Percentiles rank a stretch among this genome's conserved stretches.
These are phyloP conservation scores for Steccherinum ochraceum DNA, from an alignment of 768 basidiomycete species.

Conservation along the genomic window DNA sequence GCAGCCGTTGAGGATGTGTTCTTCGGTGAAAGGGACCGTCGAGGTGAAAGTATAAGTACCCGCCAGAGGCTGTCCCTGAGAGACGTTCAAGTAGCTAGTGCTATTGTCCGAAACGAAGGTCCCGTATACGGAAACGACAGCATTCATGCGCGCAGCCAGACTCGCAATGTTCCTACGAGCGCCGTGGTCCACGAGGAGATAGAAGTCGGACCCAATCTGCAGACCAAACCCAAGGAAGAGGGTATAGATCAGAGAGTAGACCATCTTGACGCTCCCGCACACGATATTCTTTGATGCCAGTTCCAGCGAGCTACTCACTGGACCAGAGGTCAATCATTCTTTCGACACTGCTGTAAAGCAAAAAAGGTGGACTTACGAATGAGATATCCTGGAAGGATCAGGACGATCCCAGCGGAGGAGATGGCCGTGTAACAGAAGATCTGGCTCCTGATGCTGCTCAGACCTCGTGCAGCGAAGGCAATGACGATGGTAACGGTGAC, in stretches of 20 bases:
- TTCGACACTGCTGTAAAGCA: too few species aligned
- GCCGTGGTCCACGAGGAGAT: conserved; percentile 55
- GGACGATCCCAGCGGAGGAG: conserved; percentile 78
- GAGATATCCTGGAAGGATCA: conserved; percentile 83
- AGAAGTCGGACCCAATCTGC: conserved; percentile 77
- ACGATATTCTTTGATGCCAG: conserved; percentile 79
- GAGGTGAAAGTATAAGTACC: conserved; percentile 67
- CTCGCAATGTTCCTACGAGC: conserved; percentile 48
- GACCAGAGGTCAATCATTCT: conserved; percentile 18
- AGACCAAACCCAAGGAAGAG: conserved; percentile 78
- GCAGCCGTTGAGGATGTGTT: conserved; percentile 53
- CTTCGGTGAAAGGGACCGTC: conserved; percentile 34
- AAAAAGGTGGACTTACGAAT: conserved; percentile 43
- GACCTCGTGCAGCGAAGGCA: conserved; percentile 71
- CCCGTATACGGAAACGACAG: conserved; percentile 48
- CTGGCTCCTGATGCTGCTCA: conserved; percentile 68
- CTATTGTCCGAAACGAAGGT: conserved; percentile 55
- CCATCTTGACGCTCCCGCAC: conserved; percentile 78
- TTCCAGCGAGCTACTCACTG: conserved; percentile 75
- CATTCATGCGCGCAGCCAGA: conserved; percentile 43
- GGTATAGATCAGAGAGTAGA: conserved; percentile 78
- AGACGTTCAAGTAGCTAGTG: conserved; percentile 32
- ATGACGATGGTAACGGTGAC: conserved; percentile 77
- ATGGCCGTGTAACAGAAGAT: conserved; percentile 89
- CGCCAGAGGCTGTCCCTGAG: conserved; percentile 33